These are phyloP conservation scores for Musa beccarii DNA, from an alignment of 176 grass and related monocot species.

Conservation along the genomic window DNA sequence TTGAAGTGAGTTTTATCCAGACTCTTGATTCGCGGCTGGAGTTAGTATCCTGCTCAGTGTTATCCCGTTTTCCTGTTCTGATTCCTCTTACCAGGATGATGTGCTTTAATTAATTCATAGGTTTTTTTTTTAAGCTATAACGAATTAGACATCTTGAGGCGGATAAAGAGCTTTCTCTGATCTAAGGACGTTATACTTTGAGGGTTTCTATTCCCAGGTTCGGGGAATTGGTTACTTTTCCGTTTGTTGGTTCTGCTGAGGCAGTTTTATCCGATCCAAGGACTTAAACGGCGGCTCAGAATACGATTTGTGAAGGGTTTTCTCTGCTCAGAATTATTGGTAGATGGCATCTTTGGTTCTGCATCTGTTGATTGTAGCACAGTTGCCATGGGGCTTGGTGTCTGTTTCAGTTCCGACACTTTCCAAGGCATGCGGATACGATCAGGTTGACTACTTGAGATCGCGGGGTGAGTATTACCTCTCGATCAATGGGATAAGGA, in stretches of 20 bases:
- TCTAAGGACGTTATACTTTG: neutral
- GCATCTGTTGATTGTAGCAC: slow-evolving; percentile 32
- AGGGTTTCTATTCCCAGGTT: neutral
- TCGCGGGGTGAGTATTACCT: slow-evolving; percentile 30
- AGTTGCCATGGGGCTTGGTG: slow-evolving; percentile 27
- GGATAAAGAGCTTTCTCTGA: neutral
- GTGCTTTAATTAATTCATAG: too few relatives aligned
- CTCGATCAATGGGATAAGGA: slow-evolving; percentile 42
- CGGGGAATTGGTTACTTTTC: neutral
- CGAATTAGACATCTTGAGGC: neutral
- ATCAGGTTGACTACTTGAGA: slow-evolving; percentile 40
- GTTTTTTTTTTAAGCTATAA: too few relatives aligned
- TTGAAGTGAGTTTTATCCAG: neutral
- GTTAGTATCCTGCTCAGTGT: neutral
- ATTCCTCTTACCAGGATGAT: too few relatives aligned
- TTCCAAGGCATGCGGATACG: slow-evolving; percentile 43
- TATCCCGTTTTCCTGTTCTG: neutral
- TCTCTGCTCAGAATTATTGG: neutral
- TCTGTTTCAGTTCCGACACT: slow-evolving; percentile 24
- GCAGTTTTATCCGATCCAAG: neutral
- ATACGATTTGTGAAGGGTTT: neutral
- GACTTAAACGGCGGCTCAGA: neutral
- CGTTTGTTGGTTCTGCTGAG: neutral
- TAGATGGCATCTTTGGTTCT: slow-evolving; percentile 16
- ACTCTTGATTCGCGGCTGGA: neutral